These are phyloP conservation scores for Phanerochaete sordida DNA, from an alignment of 768 basidiomycete genomes.

Conservation along the genomic window DNA sequence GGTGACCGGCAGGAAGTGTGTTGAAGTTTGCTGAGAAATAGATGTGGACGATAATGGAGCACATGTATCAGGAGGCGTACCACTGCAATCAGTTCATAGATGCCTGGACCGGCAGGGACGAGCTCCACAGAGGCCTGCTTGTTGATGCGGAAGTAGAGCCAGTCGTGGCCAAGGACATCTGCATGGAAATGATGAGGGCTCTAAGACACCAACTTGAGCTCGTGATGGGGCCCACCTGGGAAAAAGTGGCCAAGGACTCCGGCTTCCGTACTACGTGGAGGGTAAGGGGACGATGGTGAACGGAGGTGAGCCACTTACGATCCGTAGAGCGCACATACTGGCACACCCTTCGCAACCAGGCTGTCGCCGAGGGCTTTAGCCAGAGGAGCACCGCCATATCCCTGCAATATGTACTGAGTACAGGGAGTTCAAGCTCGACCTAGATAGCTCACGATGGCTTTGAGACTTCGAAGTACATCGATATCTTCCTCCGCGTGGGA, in stretches of 20 bases:
- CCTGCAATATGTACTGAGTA: conserved; percentile 18
- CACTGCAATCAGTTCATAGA: conserved; percentile 9
- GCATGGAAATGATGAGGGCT: too few species aligned
- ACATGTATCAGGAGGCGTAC: neutral
- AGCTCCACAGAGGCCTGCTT: neutral
- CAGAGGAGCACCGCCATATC: conserved; percentile 37
- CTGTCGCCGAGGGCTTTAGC: conserved; percentile 31
- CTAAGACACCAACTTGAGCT: too few species aligned
- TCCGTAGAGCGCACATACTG: conserved; percentile 32
- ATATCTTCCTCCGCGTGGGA: conserved; percentile 19
- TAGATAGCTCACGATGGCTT: neutral
- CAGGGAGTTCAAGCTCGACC: too few species aligned
- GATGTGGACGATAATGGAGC: too few species aligned
- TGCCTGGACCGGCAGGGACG: conserved; percentile 8
- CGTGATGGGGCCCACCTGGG: neutral
- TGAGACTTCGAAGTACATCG: neutral
- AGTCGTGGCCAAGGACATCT: conserved; percentile 2
- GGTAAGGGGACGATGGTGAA: too few species aligned
- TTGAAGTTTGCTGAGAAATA: neutral
- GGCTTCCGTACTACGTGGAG: neutral
- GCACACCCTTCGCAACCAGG: conserved; percentile 30
- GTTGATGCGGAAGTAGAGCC: conserved; percentile 6
- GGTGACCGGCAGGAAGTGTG: neutral
- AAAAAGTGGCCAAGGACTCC: neutral
- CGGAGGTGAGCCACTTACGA: neutral